These are phyloP conservation scores for Sapria himalayana DNA, from an alignment of 345 rosid species.

Conservation along the genomic window DNA sequence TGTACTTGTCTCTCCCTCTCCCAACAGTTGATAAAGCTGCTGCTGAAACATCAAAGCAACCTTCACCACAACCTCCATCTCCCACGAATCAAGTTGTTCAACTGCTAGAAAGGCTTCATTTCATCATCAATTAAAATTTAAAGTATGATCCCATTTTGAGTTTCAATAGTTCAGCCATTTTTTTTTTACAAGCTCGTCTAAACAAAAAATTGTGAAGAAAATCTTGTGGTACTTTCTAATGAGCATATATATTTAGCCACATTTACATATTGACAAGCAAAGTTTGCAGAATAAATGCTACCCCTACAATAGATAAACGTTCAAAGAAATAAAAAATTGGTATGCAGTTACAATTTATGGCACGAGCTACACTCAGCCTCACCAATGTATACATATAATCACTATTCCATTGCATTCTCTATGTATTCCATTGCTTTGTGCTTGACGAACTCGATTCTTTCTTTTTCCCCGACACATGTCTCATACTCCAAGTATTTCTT, in stretches of 20 bases:
- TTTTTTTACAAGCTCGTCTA: too few species aligned
- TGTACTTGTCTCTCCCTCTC: slow-evolving; percentile 26
- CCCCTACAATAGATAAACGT: too few species aligned
- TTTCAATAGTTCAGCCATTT: too few species aligned
- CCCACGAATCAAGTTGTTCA: slow-evolving; percentile 59
- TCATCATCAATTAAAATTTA: slow-evolving; percentile 63
- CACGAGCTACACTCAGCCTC: background rate
- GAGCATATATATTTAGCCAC: too few species aligned
- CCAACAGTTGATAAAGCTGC: too few species aligned
- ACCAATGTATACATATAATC: background rate
- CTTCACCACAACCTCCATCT: slow-evolving; percentile 25
- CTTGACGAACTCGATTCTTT: slow-evolving; percentile 43
- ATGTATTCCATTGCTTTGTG: slow-evolving; percentile 73
- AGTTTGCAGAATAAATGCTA: too few species aligned
- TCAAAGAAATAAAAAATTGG: too few species aligned
- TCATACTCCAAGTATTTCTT: slow-evolving; percentile 72
- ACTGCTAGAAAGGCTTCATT: slow-evolving; percentile 78
- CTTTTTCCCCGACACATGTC: slow-evolving; percentile 38
- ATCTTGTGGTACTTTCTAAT: too few species aligned
- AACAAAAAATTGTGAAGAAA: too few species aligned
- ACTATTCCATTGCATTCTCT: slow-evolving; percentile 24
- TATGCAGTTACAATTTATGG: background rate
- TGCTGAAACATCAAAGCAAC: slow-evolving; percentile 31
- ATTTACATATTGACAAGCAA: too few species aligned
- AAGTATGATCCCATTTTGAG: too few species aligned